These are phyloP conservation scores for Tribonema minus DNA, from an alignment of 108 stramenopile species.

Conservation along the genomic window DNA sequence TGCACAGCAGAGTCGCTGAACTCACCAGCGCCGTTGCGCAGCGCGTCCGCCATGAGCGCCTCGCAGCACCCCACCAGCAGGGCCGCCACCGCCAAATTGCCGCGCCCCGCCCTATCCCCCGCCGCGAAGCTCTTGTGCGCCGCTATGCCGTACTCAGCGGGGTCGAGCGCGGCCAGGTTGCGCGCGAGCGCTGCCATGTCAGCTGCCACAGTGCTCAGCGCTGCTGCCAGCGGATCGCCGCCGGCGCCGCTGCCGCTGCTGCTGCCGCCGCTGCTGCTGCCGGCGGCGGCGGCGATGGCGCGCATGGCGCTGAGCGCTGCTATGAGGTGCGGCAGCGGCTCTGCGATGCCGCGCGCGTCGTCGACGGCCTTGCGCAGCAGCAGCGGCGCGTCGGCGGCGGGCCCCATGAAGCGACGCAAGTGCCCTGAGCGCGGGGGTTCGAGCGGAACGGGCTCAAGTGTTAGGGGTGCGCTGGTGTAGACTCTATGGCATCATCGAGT, in stretches of 20 bases:
- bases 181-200: not conserved
- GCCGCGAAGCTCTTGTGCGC: not conserved
- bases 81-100: slow-evolving; percentile 11
- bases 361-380: not conserved
- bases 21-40: too few species aligned
- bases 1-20: too few species aligned
- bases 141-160: slow-evolving; percentile 9
- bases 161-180: not conserved
- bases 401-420: not conserved
- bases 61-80: slow-evolving; percentile 19
- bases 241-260: not conserved
- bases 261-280: not conserved
- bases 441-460: too few species aligned
- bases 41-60: slow-evolving; percentile 19
- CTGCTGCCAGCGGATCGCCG: not conserved
- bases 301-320: slow-evolving; percentile 7
- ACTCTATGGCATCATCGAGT: not conserved
- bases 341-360: not conserved
- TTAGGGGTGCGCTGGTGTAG: too few species aligned
- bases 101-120: not conserved
- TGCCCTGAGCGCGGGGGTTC: not conserved
- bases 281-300: not conserved
- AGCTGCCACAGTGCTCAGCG: not conserved
- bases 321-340: slow-evolving; percentile 24
- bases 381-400: not conserved